Evolutionary conservation across 2,329 filamentous ascomycete species (phyloP).

Genomic region (Aspergillus sp.): DNA sequence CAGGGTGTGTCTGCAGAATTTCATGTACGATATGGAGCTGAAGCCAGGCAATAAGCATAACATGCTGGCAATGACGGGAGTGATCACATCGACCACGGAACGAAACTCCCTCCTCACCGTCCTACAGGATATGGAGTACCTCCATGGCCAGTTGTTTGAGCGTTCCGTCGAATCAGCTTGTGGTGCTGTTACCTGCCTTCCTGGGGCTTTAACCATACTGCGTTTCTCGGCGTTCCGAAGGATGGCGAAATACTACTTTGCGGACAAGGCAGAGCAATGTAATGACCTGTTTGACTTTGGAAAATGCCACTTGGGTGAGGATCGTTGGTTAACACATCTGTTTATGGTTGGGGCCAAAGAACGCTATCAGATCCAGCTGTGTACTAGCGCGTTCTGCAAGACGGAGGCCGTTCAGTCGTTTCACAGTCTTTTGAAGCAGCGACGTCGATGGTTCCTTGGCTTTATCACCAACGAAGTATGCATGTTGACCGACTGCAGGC

Average conservation of each 20-base stretch:
- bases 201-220: slow-evolving; percentile 88
- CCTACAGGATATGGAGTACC: slow-evolving; percentile 95
- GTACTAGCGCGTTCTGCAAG: slow-evolving; percentile 95
- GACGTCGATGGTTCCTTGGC: slow-evolving; percentile 90
- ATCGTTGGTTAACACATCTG: slow-evolving; percentile 92
- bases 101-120: slow-evolving; percentile 85
- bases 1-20: slow-evolving; percentile 86
- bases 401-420: slow-evolving; percentile 93
- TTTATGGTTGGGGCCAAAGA: slow-evolving; percentile 98
- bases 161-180: slow-evolving; percentile 91
- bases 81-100: slow-evolving; percentile 88
- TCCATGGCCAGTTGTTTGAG: slow-evolving; percentile 94
- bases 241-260: slow-evolving; percentile 98
- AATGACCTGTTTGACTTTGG: slow-evolving; percentile 95
- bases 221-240: slow-evolving; percentile 91
- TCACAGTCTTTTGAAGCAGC: slow-evolving; percentile 78
- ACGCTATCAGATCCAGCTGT: slow-evolving; percentile 94
- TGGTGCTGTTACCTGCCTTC: slow-evolving; percentile 87
- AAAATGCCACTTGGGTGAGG: slow-evolving; percentile 90
- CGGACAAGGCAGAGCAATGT: slow-evolving; percentile 90
- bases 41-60: slow-evolving; percentile 85
- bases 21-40: slow-evolving; percentile 97
- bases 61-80: slow-evolving; percentile 95
- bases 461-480: slow-evolving; percentile 98
- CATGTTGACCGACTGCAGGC: slow-evolving; percentile 88